Conservation (phyloP, 805 yeast genomes). For the Yamadazyma tumulicola region DNA sequence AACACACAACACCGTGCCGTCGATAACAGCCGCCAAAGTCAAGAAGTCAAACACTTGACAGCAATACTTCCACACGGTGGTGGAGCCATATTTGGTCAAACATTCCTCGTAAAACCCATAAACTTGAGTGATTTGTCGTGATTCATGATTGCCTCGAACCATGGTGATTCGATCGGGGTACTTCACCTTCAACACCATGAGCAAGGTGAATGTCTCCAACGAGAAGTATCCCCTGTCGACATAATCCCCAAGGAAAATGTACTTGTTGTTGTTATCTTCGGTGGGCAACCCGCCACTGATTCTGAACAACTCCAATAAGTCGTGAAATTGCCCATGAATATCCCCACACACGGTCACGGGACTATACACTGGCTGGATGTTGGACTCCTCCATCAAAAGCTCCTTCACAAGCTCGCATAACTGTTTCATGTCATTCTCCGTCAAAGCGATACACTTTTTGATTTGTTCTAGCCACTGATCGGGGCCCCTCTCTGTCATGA, state of each 20-base stretch:
- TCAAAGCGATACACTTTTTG: slow-evolving; percentile 81
- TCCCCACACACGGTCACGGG: slow-evolving; percentile 98
- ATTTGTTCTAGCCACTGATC: slow-evolving; percentile 96
- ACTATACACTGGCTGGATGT: slow-evolving; percentile 87
- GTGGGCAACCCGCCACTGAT: slow-evolving; percentile 91
- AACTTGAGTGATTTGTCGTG: slow-evolving; percentile 97
- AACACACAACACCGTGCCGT: slow-evolving; percentile 90
- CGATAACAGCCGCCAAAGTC: slow-evolving; percentile 92
- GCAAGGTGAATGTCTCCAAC: slow-evolving; percentile 86
- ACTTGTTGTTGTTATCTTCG: slow-evolving; percentile 35
- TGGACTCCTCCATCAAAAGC: slow-evolving; percentile 90
- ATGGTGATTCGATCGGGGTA: slow-evolving; percentile 82
- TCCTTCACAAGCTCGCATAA: slow-evolving; percentile 94
- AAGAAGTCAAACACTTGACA: slow-evolving; percentile 94
- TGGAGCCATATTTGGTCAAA: slow-evolving; percentile 85
- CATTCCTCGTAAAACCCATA: slow-evolving; percentile 98
- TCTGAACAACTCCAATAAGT: slow-evolving; percentile 82
- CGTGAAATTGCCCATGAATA: slow-evolving; percentile 98
- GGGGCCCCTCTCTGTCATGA: slow-evolving; percentile 41
- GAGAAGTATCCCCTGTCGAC: slow-evolving; percentile 98
- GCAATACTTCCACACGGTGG: slow-evolving; percentile 94
- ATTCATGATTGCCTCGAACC: slow-evolving; percentile 97
- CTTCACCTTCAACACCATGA: slow-evolving; percentile 90
- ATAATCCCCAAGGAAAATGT: slow-evolving; percentile 85
- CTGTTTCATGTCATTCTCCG: slow-evolving; percentile 94